A percentile compares a stretch with the other conserved stretches of the same genome.
Evolutionary conservation across 2,329 filamentous ascomycete species (phyloP).

Genomic region (Emydomyces testavorans): DNA sequence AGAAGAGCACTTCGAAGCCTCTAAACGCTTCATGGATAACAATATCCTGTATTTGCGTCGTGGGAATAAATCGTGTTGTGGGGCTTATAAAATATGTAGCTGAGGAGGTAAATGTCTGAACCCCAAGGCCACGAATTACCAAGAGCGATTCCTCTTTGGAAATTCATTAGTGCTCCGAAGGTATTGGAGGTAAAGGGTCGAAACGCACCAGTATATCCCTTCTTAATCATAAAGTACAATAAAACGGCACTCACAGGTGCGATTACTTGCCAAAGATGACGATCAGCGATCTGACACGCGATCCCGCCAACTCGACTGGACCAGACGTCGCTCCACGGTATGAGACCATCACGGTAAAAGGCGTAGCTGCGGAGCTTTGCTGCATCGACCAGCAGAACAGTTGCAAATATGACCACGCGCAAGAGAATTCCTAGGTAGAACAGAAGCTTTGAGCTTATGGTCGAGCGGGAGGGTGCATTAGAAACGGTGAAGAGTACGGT

Average conservation of each 20-base stretch:
- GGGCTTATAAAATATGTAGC: constrained; percentile 53
- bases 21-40: constrained; percentile 91
- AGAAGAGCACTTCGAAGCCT: constrained; percentile 82
- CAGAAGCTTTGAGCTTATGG: constrained; percentile 36
- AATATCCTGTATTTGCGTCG: constrained; percentile 81
- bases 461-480: constrained; percentile 50
- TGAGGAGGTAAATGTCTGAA: constrained; percentile 70
- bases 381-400: constrained; percentile 29
- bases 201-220: constrained; percentile 41
- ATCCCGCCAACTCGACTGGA: constrained; percentile 25
- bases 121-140: constrained; percentile 75
- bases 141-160: constrained; percentile 69
- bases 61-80: constrained; percentile 71
- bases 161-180: constrained; percentile 36
- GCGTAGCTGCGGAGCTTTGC: constrained; percentile 25
- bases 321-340: constrained; percentile 27
- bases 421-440: constrained; percentile 37
- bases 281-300: constrained; percentile 29
- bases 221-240: constrained; percentile 37
- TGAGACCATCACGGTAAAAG: constrained; percentile 22
- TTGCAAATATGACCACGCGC: constrained; percentile 35
- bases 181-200: constrained; percentile 14
- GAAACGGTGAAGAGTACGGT: constrained; percentile 90
- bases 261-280: constrained; percentile 35
- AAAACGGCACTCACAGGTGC: constrained; percentile 29